These are phyloP conservation scores for Neofusicoccum kwambonambiense DNA, from an alignment of 2,329 filamentous ascomycete genomes.

Conservation along the genomic window DNA sequence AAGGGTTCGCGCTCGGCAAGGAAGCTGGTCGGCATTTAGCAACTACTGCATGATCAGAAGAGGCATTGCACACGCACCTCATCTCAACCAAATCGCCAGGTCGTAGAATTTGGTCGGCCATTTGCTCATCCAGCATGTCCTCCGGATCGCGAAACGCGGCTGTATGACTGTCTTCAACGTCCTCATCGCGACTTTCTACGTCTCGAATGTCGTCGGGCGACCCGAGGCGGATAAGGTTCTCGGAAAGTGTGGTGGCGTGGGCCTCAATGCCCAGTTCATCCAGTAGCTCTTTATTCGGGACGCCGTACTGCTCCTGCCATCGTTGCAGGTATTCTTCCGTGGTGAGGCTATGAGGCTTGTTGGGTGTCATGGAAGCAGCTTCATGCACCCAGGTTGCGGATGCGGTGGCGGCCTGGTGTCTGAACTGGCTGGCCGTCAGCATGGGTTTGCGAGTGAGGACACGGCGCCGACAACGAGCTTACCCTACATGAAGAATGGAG, in stretches of 20 bases:
- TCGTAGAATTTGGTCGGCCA: conserved; percentile 38
- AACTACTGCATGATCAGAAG: neutral
- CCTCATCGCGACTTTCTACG: neutral
- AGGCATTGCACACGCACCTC: conserved; percentile 23
- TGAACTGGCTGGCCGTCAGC: neutral
- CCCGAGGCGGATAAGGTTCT: conserved; percentile 8
- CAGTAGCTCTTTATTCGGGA: conserved; percentile 30
- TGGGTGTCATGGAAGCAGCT: neutral
- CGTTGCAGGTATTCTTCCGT: conserved; percentile 32
- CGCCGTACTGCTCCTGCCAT: conserved; percentile 47
- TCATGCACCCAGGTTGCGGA: neutral
- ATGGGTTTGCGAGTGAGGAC: too few species aligned
- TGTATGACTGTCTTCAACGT: neutral
- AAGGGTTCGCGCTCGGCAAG: conserved; percentile 36
- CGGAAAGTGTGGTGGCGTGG: conserved; percentile 20
- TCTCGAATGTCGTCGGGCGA: neutral
- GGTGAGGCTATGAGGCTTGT: neutral
- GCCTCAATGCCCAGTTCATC: conserved; percentile 27
- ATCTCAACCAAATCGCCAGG: conserved; percentile 53
- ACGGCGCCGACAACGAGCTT: neutral
- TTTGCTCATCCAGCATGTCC: conserved; percentile 29
- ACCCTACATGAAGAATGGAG: conserved; percentile 10
- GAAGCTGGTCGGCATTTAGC: neutral
- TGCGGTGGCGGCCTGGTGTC: neutral
- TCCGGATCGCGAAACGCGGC: conserved; percentile 26